phyloP scores from a whole-genome alignment of 78 protist species.

The Pelomyxa schiedti region DNA sequence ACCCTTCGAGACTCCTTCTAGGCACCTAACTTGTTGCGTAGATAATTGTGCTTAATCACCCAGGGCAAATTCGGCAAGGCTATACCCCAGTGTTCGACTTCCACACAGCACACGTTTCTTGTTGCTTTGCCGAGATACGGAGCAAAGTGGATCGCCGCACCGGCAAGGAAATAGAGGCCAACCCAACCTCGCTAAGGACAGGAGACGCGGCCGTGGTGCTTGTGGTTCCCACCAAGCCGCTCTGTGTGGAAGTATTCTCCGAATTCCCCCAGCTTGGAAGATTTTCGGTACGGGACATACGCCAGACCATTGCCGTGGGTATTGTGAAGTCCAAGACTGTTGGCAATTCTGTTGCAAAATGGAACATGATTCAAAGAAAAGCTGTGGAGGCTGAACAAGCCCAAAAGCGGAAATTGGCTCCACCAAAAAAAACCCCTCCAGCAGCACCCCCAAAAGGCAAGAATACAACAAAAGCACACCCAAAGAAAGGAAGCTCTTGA shows the following conservation, averaged over 20 bases:
- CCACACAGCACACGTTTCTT: slow-evolving; percentile 4
- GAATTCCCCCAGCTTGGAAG: slow-evolving; percentile 4
- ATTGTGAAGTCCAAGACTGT: too few species aligned
- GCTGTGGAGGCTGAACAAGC: too few species aligned
- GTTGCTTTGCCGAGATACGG: neutral
- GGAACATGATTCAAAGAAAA: too few species aligned
- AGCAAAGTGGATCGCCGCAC: neutral
- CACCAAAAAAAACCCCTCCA: too few species aligned
- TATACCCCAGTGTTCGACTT: slow-evolving; percentile 5
- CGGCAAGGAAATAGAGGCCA: neutral
- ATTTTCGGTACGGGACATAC: neutral
- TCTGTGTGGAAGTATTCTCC: slow-evolving; percentile 3
- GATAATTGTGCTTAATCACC: slow-evolving; percentile 1
- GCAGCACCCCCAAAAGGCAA: too few species aligned
- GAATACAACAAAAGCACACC: too few species aligned
- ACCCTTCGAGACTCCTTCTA: neutral
- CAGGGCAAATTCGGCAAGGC: neutral
- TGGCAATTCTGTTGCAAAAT: too few species aligned
- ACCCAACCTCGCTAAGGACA: neutral
- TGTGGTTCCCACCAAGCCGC: slow-evolving; percentile 5
- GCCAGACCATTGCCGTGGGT: slow-evolving; percentile 3
- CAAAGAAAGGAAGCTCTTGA: too few species aligned
- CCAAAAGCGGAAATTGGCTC: too few species aligned
- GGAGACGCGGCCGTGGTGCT: slow-evolving; percentile 6
- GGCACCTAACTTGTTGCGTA: too few species aligned